Percentiles rank a stretch among this genome's conserved stretches.
Conservation (phyloP, 2,329 filamentous ascomycete species). For the Beauveria scarabaeidicola region DNA sequence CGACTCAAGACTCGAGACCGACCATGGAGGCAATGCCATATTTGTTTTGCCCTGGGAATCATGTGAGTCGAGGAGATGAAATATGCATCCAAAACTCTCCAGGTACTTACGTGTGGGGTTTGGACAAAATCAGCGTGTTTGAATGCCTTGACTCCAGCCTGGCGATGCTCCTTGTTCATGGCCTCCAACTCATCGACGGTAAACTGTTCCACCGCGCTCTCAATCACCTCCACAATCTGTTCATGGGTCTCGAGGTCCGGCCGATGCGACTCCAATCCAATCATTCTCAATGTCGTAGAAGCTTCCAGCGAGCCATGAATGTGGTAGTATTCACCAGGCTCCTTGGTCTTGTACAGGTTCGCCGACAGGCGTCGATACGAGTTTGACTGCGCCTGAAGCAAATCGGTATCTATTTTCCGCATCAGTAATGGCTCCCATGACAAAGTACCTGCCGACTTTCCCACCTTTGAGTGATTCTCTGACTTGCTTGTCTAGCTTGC, state of each 20-base stretch:
- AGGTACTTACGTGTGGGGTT: slow-evolving; percentile 34
- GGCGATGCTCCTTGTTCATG: slow-evolving; percentile 45
- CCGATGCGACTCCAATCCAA: slow-evolving; percentile 54
- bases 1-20: slow-evolving; percentile 41
- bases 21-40: slow-evolving; percentile 35
- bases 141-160: slow-evolving; percentile 52
- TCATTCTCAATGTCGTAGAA: slow-evolving; percentile 59
- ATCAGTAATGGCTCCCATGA: neutral
- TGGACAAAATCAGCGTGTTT: slow-evolving; percentile 51
- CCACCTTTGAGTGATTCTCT: slow-evolving; percentile 24
- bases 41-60: slow-evolving; percentile 36
- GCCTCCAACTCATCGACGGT: slow-evolving; percentile 47
- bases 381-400: slow-evolving; percentile 61
- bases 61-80: slow-evolving; percentile 16
- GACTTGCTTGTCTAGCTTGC: slow-evolving; percentile 29
- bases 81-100: neutral
- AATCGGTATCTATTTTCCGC: slow-evolving; percentile 53
- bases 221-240: slow-evolving; percentile 51
- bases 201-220: slow-evolving; percentile 47
- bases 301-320: slow-evolving; percentile 69
- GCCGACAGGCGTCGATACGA: slow-evolving; percentile 64
- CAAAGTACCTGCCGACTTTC: neutral
- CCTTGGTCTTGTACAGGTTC: slow-evolving; percentile 61
- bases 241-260: slow-evolving; percentile 54
- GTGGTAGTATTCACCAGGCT: slow-evolving; percentile 61